These are phyloP conservation scores for Russula olivacea DNA, from an alignment of 768 basidiomycete species.

Conservation along the genomic window DNA sequence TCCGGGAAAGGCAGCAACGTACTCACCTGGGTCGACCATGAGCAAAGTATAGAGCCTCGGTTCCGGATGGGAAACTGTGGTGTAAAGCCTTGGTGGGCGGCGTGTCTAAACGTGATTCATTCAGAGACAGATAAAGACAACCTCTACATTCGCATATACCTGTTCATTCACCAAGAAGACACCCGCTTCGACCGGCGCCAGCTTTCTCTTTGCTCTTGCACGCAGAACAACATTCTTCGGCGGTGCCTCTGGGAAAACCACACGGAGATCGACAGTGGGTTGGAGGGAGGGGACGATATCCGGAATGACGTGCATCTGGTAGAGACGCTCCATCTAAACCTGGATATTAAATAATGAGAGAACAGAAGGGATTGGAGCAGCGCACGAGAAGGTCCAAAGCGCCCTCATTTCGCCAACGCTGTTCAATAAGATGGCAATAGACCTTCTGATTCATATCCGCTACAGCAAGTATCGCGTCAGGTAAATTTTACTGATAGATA, in stretches of 20 bases:
- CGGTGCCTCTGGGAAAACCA: slow-evolving; percentile 46
- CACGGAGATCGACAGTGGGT: slow-evolving; percentile 68
- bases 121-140: not conserved
- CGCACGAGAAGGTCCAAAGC: slow-evolving; percentile 76
- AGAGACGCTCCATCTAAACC: slow-evolving; percentile 81
- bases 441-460: slow-evolving; percentile 63
- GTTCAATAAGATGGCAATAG: slow-evolving; percentile 76
- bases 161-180: slow-evolving; percentile 59
- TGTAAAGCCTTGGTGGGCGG: slow-evolving; percentile 56
- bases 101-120: slow-evolving; percentile 44
- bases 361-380: not conserved
- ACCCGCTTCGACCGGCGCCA: slow-evolving; percentile 62
- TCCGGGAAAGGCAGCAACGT: not conserved
- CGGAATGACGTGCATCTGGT: slow-evolving; percentile 88
- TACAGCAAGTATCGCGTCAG: slow-evolving; percentile 27
- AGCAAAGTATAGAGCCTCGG: slow-evolving; percentile 80
- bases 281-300: slow-evolving; percentile 71
- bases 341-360: not conserved
- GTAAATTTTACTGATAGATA: not conserved
- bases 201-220: slow-evolving; percentile 28
- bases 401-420: slow-evolving; percentile 81
- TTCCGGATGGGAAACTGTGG: slow-evolving; percentile 78
- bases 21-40: slow-evolving; percentile 77
- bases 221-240: slow-evolving; percentile 29
- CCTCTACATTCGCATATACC: slow-evolving; percentile 37